Evolutionary conservation across 2,329 filamentous ascomycete species (phyloP).

Genomic region (Aspergillus persii): DNA sequence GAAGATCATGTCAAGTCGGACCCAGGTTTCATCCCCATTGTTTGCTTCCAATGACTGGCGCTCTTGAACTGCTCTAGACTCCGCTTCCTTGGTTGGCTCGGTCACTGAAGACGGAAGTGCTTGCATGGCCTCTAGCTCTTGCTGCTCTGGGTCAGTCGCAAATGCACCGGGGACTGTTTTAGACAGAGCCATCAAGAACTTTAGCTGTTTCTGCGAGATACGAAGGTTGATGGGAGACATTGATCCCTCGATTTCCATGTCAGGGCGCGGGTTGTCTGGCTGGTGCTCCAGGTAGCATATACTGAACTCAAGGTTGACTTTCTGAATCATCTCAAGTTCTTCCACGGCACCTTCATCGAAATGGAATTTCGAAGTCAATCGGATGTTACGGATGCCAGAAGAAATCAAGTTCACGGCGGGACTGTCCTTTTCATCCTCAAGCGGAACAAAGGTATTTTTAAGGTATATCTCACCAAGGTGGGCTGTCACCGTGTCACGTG

Average conservation of each 20-base stretch:
- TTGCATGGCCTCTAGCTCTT: constrained; percentile 70
- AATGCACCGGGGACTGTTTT: constrained; percentile 87
- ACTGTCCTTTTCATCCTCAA: constrained; percentile 72
- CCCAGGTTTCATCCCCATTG: constrained; percentile 72
- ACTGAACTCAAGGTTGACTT: constrained; percentile 90
- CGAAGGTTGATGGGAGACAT: constrained; percentile 92
- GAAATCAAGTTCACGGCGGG: constrained; percentile 84
- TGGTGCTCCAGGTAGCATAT: constrained; percentile 89
- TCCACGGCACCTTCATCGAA: constrained; percentile 71
- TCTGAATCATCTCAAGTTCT: constrained; percentile 93
- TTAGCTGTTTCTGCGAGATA: constrained; percentile 86
- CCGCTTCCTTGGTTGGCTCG: constrained; percentile 48
- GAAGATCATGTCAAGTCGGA: constrained; percentile 89
- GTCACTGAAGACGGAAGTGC: constrained; percentile 63
- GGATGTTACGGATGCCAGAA: constrained; percentile 87
- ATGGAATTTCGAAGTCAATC: constrained; percentile 84
- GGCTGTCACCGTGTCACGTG: constrained; percentile 81
- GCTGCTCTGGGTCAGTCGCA: constrained; percentile 67
- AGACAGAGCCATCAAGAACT: constrained; percentile 83
- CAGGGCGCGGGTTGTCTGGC: constrained; percentile 72
- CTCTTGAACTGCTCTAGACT: constrained; percentile 50
- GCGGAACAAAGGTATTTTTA: constrained; percentile 83
- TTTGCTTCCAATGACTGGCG: constrained; percentile 70
- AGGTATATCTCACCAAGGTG: constrained; percentile 97
- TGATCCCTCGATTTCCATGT: constrained; percentile 84